Evolutionary conservation across 176 grass and related monocot species (phyloP).

Genomic region (Neostapfia colusana): DNA sequence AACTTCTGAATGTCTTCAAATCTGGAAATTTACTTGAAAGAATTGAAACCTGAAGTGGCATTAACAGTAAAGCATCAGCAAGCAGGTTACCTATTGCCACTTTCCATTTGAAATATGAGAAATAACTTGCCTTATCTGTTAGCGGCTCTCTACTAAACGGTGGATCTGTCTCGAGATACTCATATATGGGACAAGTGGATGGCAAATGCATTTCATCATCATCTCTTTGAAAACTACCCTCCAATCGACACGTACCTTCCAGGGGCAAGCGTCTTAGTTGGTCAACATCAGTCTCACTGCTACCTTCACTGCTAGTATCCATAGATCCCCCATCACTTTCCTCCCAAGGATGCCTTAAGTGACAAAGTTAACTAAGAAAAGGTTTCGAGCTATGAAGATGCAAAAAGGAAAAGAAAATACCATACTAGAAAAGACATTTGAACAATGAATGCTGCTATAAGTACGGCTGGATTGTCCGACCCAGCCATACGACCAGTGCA

Average conservation of each 20-base stretch:
- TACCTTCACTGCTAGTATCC: constrained; percentile 68
- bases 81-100: constrained; percentile 9
- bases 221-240: constrained; percentile 48
- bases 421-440: too few relatives aligned
- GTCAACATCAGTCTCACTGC: constrained; percentile 55
- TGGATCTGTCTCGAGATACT: constrained; percentile 79
- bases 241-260: constrained; percentile 37
- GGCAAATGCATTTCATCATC: constrained; percentile 48
- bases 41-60: constrained; percentile 69
- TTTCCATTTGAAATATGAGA: constrained; percentile 1
- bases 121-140: constrained; percentile 76
- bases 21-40: constrained; percentile 81
- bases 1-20: constrained; percentile 80
- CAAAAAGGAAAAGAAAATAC: not conserved
- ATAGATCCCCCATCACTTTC: constrained; percentile 75
- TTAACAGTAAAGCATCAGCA: constrained; percentile 36
- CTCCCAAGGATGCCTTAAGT: constrained; percentile 63
- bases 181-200: constrained; percentile 51
- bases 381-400: constrained; percentile 7
- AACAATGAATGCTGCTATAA: too few relatives aligned
- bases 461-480: too few relatives aligned
- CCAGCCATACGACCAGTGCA: too few relatives aligned
- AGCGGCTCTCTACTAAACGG: constrained; percentile 91
- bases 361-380: constrained; percentile 47
- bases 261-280: constrained; percentile 42